Conservation (phyloP, 2,329 filamentous ascomycete genomes). For the Diaporthe destruens region DNA sequence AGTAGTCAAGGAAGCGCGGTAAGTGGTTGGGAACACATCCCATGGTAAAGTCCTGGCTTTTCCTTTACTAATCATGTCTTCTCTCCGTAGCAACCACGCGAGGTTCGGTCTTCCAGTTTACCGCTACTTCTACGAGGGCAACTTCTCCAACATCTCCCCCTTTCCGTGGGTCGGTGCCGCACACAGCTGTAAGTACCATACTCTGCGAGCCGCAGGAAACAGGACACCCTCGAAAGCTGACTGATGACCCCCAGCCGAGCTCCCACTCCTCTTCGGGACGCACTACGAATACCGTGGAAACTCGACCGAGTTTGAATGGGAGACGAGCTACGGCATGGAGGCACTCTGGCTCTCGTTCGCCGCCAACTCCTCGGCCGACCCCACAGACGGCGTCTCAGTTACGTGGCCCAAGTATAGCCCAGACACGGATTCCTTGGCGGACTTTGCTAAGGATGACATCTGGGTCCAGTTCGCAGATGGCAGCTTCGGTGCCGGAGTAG, state of each 20-base stretch:
- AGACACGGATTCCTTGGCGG: neutral
- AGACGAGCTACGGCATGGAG: constrained; percentile 27
- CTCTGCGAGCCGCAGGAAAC: neutral
- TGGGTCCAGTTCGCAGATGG: constrained; percentile 4
- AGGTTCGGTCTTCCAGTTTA: constrained; percentile 27
- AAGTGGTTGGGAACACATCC: neutral
- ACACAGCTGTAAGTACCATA: constrained; percentile 34
- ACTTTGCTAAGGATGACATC: constrained; percentile 12
- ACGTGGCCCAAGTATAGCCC: constrained; percentile 24
- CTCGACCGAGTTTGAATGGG: constrained; percentile 32
- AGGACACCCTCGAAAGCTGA: neutral
- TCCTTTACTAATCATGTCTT: neutral
- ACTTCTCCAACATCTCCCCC: constrained; percentile 45
- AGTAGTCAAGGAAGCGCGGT: constrained; percentile 1
- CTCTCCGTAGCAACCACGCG: neutral
- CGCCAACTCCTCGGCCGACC: constrained; percentile 18
- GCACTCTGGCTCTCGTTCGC: constrained; percentile 24
- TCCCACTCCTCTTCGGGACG: constrained; percentile 21
- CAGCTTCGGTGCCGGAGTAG: neutral
- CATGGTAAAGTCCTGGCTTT: rapidly evolving
- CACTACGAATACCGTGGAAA: constrained; percentile 24
- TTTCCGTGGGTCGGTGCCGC: constrained; percentile 44
- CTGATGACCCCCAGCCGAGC: neutral
- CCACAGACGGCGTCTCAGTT: neutral
- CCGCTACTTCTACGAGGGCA: constrained; percentile 44